These are phyloP conservation scores for Blastobotrys peoriensis DNA, from an alignment of 805 yeast species.

Conservation along the genomic window DNA sequence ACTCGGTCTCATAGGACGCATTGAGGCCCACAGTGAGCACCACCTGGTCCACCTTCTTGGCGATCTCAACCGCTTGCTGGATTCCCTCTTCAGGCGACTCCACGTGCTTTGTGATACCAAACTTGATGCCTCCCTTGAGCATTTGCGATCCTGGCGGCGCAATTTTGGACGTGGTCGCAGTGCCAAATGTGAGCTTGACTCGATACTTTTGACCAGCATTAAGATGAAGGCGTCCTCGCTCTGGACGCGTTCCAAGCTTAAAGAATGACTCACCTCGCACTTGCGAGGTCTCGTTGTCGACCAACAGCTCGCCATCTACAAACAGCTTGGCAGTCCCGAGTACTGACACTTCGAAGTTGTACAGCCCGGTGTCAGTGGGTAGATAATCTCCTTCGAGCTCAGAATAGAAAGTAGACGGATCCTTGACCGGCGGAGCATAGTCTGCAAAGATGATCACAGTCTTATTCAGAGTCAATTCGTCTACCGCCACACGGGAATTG, in stretches of 20 bases:
- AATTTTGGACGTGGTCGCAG: slow-evolving; percentile 38
- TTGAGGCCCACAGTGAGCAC: slow-evolving; percentile 43
- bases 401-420: slow-evolving; percentile 32
- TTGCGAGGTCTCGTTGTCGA: slow-evolving; percentile 52
- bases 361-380: slow-evolving; percentile 44
- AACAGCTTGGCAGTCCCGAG: slow-evolving; percentile 51
- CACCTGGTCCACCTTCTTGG: slow-evolving; percentile 44
- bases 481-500: slow-evolving; percentile 5
- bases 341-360: slow-evolving; percentile 46
- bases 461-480: neutral
- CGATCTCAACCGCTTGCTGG: slow-evolving; percentile 39
- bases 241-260: slow-evolving; percentile 50
- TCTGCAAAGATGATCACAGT: slow-evolving; percentile 11
- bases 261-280: slow-evolving; percentile 44
- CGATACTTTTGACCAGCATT: slow-evolving; percentile 42
- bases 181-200: slow-evolving; percentile 46
- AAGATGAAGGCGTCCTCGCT: slow-evolving; percentile 32
- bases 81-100: slow-evolving; percentile 17
- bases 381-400: slow-evolving; percentile 38
- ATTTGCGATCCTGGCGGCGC: neutral
- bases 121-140: neutral
- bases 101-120: slow-evolving; percentile 16
- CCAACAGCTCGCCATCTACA: slow-evolving; percentile 45
- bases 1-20: slow-evolving; percentile 50
- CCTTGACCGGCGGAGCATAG: slow-evolving; percentile 4